Evolutionary conservation across 2,329 filamentous ascomycete species (phyloP).

Genomic region (Diplodia seriata): DNA sequence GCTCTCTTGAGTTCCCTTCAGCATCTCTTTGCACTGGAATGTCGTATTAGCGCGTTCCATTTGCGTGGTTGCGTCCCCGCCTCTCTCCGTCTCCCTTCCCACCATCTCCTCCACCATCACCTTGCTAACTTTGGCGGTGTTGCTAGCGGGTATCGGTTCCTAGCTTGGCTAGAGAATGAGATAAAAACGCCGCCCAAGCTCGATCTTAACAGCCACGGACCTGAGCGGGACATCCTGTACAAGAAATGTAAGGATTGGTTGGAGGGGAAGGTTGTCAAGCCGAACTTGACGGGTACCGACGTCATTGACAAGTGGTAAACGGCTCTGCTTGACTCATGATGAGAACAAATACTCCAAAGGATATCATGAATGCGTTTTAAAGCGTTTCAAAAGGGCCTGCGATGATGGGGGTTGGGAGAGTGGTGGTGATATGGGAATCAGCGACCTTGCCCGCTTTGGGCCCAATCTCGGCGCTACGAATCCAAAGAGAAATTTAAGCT

Average conservation of each 20-base stretch:
- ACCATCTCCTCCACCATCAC: neutral
- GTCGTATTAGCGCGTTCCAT: neutral
- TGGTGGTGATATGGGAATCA: neutral
- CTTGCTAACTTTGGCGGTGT: neutral
- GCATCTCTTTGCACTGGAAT: neutral
- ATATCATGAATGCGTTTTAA: neutral
- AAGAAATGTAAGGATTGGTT: conserved; percentile 34
- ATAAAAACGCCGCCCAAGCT: conserved; percentile 33
- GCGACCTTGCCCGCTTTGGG: neutral
- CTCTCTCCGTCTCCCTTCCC: too few relatives aligned
- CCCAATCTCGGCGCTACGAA: neutral
- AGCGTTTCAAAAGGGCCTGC: neutral
- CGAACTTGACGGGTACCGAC: conserved; percentile 34
- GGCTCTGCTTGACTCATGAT: neutral
- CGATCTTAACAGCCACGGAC: conserved; percentile 34
- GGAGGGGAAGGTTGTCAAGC: conserved; percentile 33
- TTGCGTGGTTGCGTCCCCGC: neutral
- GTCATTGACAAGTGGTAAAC: conserved; percentile 32
- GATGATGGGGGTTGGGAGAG: neutral
- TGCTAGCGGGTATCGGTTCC: conserved; percentile 33
- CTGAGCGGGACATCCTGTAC: conserved; percentile 34
- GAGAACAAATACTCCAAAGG: neutral
- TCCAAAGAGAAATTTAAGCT: neutral
- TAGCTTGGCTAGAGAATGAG: conserved; percentile 34
- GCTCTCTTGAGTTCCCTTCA: neutral